Conservation (phyloP, 2,329 filamentous ascomycete genomes). For the Phaeosphaeriaceae sp. region DNA sequence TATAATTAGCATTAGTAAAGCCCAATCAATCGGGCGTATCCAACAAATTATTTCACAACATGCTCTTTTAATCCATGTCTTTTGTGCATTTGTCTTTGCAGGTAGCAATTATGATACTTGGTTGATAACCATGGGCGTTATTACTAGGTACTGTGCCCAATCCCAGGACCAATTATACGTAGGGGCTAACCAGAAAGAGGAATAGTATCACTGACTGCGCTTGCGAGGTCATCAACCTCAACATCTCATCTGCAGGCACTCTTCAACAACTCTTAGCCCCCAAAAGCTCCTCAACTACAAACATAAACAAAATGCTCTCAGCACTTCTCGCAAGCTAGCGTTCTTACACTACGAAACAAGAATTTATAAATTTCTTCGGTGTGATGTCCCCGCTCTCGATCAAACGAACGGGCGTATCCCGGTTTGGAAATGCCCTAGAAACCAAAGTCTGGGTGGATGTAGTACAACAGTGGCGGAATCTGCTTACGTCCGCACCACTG, state of each 20-base stretch:
- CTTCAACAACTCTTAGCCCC: background rate
- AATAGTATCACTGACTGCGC: background rate
- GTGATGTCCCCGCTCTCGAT: constrained; percentile 1
- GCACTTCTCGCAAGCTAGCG: constrained; percentile 11
- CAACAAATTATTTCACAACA: background rate
- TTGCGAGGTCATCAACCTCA: constrained; percentile 5
- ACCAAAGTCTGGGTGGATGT: background rate
- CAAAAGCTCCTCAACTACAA: background rate
- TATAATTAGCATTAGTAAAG: constrained; percentile 3
- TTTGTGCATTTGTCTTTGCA: background rate
- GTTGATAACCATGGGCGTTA: too few relatives aligned
- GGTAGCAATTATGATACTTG: background rate
- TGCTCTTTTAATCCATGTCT: background rate
- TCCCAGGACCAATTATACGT: too few relatives aligned
- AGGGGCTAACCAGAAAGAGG: too few relatives aligned
- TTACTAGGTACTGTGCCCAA: too few relatives aligned
- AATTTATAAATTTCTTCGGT: background rate
- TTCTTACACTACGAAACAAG: constrained; percentile 9
- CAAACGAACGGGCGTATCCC: background rate
- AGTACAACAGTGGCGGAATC: background rate
- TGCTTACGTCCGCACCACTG: constrained; percentile 1
- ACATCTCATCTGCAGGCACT: constrained; percentile 11
- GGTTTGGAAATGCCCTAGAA: background rate
- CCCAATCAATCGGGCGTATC: background rate
- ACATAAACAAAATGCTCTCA: background rate